Evolutionary conservation across 2,329 filamentous ascomycete genomes (phyloP), one percentile per base, ranked within the genome.

Genomic region (Aspergillus flavus): DNA sequence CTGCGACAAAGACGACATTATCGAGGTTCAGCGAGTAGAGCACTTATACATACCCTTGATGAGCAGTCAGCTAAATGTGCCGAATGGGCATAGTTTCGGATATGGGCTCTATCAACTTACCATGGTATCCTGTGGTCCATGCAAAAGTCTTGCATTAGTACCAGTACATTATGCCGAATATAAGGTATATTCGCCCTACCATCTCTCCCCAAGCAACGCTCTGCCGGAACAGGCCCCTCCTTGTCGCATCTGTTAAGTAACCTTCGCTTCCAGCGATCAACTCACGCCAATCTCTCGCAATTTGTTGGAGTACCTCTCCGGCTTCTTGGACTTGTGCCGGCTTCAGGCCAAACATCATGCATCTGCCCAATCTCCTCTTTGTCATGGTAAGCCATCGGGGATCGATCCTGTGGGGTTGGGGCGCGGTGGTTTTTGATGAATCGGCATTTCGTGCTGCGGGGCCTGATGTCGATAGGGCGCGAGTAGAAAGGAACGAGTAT

Each of bases 161-260:
- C 30, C 3, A 21, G 50, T 62, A 36, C 28, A 23, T 23, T 23
- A 7, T 16, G 26, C 30, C 19, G 14, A 14, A 59, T 6, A 19
- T 57, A 46, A n/a, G 2, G 26, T 39, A 52, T 7, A 6, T 50
- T 11, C 16, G 45, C 19, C 54, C 39, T 79, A 92, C 91, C 90
- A 93, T 92, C 76, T 97, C 93, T 34, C 93, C 93, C 92, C 92
- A 96, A 0, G 87, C 88, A 28, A 96, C 89, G 67, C 84, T 83
- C 64, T 92, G 88, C 59, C 84, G 81, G 66, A 87, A 86, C 39
- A 94, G 73, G 0, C 91, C 87, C 53, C 84, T 86, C 57, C 87
- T 82, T 68, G 85, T 83, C 63, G 84, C 81, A 12, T 82, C 85
- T 0, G 89, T 91, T 66, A 95, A 76, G 75, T 88, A 96, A 0